Percentiles rank a stretch among this genome's conserved stretches.
phyloP scores from a whole-genome alignment of 306 rosid species.

The Cicer bijugum region DNA sequence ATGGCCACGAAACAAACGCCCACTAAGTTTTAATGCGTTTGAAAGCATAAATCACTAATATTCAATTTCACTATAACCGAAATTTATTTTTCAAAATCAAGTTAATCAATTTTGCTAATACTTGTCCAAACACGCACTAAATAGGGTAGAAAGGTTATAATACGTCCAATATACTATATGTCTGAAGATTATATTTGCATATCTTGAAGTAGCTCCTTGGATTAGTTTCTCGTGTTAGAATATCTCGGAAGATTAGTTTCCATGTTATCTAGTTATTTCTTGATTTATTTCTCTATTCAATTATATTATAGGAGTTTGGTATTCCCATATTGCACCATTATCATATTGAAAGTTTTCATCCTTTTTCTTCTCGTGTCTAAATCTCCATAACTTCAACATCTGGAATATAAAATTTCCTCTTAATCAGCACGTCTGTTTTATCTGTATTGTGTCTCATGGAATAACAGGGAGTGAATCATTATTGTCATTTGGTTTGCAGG shows the following conservation, averaged over 20 bases:
- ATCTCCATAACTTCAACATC: not conserved
- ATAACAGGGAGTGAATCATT: slow-evolving; percentile 31
- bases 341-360: not conserved
- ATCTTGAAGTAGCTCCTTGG: slow-evolving; percentile 4
- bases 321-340: not conserved
- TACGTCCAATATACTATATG: not conserved
- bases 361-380: not conserved
- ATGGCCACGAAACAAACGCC: not conserved
- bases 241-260: slow-evolving; percentile 2
- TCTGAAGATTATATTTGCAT: not conserved
- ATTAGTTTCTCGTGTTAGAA: slow-evolving; percentile 4
- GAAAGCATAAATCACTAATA: not conserved
- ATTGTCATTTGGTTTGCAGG: slow-evolving; percentile 64
- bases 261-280: not conserved
- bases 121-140: not conserved
- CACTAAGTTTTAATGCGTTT: not conserved
- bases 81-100: slow-evolving; percentile 16
- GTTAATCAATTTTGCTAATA: not conserved
- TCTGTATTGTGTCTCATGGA: not conserved
- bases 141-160: slow-evolving; percentile 9
- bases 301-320: not conserved
- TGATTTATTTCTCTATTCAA: slow-evolving; percentile 1
- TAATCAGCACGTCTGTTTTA: slow-evolving; percentile 1
- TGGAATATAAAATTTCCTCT: slow-evolving; percentile 22
- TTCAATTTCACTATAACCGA: not conserved